Evolutionary conservation across 148 eudicot species (phyloP).

Genomic region (Oxyria digyna): DNA sequence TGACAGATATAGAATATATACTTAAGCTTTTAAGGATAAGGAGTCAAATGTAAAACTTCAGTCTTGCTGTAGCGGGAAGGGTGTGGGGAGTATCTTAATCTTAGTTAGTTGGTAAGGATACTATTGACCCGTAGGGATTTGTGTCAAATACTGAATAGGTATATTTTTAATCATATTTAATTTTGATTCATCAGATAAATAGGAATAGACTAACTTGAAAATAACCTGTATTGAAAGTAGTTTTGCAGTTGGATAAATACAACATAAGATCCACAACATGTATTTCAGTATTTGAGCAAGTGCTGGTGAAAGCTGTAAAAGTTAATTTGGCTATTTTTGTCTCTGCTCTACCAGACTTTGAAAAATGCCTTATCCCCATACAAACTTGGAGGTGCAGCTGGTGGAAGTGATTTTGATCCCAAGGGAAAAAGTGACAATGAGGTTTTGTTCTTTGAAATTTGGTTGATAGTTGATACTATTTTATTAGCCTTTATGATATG

Average conservation of each 20-base stretch:
- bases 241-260: neutral
- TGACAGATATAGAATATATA: no score
- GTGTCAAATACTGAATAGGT: neutral
- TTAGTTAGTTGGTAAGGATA: no score
- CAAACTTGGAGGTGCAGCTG: slow-evolving; percentile 96
- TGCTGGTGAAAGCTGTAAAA: neutral
- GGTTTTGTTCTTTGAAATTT: slow-evolving; percentile 29
- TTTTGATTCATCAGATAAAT: neutral
- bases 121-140: neutral
- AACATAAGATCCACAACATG: neutral
- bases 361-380: slow-evolving; percentile 92
- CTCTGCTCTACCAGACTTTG: slow-evolving; percentile 44
- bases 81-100: no score
- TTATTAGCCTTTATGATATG: neutral
- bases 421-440: slow-evolving; percentile 90
- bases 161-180: neutral
- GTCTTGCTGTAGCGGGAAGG: no score
- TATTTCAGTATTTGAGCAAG: neutral
- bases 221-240: neutral
- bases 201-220: neutral
- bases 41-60: no score
- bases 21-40: no score
- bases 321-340: neutral
- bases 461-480: slow-evolving; percentile 1
- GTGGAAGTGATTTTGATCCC: slow-evolving; percentile 99